Base-by-base conservation (phyloP, 192 early-diverging fungal genomes). In the Martensiomyces pterosporus region DNA sequence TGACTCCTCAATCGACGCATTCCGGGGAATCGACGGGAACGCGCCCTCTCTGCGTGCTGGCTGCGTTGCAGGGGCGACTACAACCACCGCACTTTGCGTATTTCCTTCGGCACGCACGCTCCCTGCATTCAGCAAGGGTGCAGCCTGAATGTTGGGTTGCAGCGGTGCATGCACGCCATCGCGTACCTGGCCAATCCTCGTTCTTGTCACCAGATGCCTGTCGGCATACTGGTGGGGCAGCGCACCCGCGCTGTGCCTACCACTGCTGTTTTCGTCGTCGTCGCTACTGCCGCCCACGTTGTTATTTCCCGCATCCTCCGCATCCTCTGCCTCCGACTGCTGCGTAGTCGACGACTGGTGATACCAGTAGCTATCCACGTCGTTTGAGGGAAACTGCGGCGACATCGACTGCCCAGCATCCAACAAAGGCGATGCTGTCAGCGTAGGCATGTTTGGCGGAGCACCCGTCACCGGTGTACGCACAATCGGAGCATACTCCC, bases 321-420 rank as follows among this genome's bases (percentile, higher is more conserved):
- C 29, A 12, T 32, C 29, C 29, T 32, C 29, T 5, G 29, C 12
- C 29, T 32, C 29, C 29, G 29, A 32, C 12, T 32, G 29, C 6
- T 32, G 45, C 3, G 36, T 9, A 17, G 50, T 23, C 2, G 37
- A 47, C 13, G 63, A 55, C 58, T 74, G 70, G 48, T 74, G 60
- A 43, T 74, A 74, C 70, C 70, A 74, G 55, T 74, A 74, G 55
- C 70, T 74, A 55, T 74, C 63, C 19, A 74, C 63, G 47, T 74
- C 64, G 33, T 67, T 75, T 3, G 64, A 67, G 24, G 64, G 64
- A 13, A 67, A 75, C 15, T 56, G 55, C 27, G 37, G 59, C 12
- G 19, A 42, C 36, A 18, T 14, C 4, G 51, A 15, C 5, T 6
- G n/a, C 9, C 22, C 24, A 24, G 23, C 24, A 26, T 26, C 23